Conservation (phyloP, 768 basidiomycete species). For the Rhodotorula toruloides region DNA sequence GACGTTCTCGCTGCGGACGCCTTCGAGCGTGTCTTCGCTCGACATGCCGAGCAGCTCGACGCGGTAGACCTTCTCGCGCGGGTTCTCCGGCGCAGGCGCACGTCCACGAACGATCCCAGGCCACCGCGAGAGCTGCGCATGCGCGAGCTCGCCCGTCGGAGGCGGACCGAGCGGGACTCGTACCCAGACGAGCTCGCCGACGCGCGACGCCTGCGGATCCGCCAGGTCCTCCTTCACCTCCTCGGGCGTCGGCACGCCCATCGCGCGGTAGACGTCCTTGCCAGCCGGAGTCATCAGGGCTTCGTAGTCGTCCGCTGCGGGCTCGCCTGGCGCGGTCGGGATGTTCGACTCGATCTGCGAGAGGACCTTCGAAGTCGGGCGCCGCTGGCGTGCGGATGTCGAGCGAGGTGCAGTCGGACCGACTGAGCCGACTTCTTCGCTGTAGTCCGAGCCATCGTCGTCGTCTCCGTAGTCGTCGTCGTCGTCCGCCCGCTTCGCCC, state of each 20-base stretch:
- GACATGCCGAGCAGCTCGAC: constrained; percentile 28
- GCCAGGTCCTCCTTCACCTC: constrained; percentile 16
- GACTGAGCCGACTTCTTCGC: too few species aligned
- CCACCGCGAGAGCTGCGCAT: constrained; percentile 27
- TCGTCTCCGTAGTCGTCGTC: neutral
- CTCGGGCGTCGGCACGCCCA: neutral
- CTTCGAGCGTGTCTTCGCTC: neutral
- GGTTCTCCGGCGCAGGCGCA: neutral
- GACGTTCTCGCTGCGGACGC: constrained; percentile 15
- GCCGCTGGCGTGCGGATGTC: constrained; percentile 5
- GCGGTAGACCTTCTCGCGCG: neutral
- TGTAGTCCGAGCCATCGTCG: constrained; percentile 1
- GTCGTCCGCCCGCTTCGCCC: neutral
- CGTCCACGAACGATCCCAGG: constrained; percentile 29
- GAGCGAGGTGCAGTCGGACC: constrained; percentile 9
- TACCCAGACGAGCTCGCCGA: constrained; percentile 34
- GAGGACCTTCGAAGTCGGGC: neutral
- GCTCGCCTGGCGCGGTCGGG: neutral
- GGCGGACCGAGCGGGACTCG: constrained; percentile 27
- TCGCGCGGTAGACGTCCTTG: neutral
- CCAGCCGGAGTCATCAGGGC: constrained; percentile 3
- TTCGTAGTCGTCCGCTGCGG: constrained; percentile 2
- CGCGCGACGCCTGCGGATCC: constrained; percentile 2
- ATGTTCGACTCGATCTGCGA: neutral
- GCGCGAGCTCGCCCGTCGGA: neutral